Evolutionary conservation across 352 stramenopile genomes (phyloP).

Genomic region (Phytopythium helicoides): DNA sequence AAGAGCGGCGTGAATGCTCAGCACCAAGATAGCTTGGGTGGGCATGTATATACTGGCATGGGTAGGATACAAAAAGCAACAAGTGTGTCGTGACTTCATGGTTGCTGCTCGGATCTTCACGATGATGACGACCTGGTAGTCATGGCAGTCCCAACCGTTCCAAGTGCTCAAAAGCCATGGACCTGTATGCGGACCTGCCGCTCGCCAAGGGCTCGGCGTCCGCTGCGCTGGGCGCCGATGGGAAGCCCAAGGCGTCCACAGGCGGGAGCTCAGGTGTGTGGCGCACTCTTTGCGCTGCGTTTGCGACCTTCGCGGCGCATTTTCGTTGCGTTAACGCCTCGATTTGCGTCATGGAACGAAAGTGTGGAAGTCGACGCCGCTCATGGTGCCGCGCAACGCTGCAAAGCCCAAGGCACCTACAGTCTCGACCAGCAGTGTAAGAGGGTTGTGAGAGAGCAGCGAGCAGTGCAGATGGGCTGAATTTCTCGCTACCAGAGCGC

Average conservation of each 20-base stretch:
- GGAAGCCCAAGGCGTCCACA: constrained; percentile 38
- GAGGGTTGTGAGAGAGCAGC: constrained; percentile 8
- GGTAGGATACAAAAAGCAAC: too few species aligned
- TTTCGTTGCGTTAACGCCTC: too few species aligned
- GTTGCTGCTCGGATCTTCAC: too few species aligned
- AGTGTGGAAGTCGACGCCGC: constrained; percentile 53
- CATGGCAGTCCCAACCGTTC: too few species aligned
- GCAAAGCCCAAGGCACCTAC: constrained; percentile 26
- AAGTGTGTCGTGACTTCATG: too few species aligned
- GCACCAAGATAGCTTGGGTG: too few species aligned
- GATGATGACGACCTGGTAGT: too few species aligned
- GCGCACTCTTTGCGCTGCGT: neutral
- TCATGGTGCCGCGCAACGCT: constrained; percentile 41
- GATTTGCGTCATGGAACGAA: constrained; percentile 4
- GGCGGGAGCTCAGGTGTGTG: constrained; percentile 26
- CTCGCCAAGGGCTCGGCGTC: constrained; percentile 59
- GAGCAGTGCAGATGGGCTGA: too few species aligned
- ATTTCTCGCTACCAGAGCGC: constrained; percentile 18
- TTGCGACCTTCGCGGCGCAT: too few species aligned
- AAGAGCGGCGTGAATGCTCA: too few species aligned
- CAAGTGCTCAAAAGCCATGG: too few species aligned
- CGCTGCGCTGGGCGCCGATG: constrained; percentile 42
- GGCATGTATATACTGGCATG: too few species aligned
- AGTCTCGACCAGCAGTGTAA: constrained; percentile 21
- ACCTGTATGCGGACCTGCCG: constrained; percentile 78